phyloP scores from a whole-genome alignment of 176 grass and related monocot species.

The Oryza meridionalis region DNA sequence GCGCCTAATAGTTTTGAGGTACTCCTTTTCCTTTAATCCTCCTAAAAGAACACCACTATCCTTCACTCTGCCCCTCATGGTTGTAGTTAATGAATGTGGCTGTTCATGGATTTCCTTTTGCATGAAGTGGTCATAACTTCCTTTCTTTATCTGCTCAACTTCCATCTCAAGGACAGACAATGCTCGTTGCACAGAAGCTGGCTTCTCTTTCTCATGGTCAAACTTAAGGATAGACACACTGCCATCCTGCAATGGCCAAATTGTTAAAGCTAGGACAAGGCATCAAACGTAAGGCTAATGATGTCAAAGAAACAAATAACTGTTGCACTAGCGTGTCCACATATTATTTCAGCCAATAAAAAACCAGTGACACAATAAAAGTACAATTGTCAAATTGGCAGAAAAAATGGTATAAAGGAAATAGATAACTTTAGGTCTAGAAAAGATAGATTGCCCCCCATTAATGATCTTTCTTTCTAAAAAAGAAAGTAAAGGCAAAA shows the following conservation, averaged over 20 bases:
- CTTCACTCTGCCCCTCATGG: constrained; percentile 94
- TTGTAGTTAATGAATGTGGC: constrained; percentile 83
- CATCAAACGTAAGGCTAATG: background rate
- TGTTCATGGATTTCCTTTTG: constrained; percentile 99
- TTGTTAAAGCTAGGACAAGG: constrained; percentile 3
- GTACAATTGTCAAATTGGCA: background rate
- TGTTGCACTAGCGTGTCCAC: background rate
- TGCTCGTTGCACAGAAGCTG: constrained; percentile 86
- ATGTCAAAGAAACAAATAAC: constrained; percentile 23
- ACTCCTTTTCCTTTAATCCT: constrained; percentile 68
- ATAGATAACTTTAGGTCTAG: background rate
- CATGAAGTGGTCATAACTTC: constrained; percentile 94
- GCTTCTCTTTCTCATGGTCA: constrained; percentile 80
- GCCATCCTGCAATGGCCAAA: constrained; percentile 62
- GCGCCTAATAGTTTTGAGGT: constrained; percentile 80
- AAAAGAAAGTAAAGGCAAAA: background rate
- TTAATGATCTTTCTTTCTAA: background rate
- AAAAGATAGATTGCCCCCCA: background rate
- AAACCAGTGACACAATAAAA: background rate
- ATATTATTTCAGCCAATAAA: background rate
- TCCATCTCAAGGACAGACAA: constrained; percentile 97
- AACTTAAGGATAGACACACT: constrained; percentile 90
- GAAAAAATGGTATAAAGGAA: background rate
- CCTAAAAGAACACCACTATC: constrained; percentile 77
- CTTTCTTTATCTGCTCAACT: constrained; percentile 98